phyloP scores from a whole-genome alignment of 495 filamentous ascomycete species.

The Penicillium angulare region DNA sequence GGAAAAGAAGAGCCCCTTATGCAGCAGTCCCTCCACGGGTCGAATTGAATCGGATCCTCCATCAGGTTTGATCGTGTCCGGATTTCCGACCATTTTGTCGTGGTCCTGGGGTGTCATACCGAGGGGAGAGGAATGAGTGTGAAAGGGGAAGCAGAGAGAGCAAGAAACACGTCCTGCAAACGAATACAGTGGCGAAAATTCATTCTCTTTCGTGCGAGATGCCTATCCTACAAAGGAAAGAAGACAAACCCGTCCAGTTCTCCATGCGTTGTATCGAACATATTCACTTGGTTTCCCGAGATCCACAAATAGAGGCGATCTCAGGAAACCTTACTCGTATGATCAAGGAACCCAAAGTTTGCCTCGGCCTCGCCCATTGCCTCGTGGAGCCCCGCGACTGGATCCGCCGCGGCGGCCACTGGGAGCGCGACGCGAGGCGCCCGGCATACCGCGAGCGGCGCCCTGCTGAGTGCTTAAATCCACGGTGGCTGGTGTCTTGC shows the following conservation, averaged over 20 bases:
- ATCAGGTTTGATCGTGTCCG: conserved; percentile 23
- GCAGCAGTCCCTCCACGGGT: conserved; percentile 13
- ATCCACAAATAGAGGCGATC: conserved; percentile 12
- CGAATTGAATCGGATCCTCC: conserved; percentile 37
- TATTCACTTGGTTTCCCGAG: conserved; percentile 23
- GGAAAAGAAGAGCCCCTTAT: conserved; percentile 6
- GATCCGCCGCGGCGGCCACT: conserved; percentile 34
- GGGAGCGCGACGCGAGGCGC: conserved; percentile 35
- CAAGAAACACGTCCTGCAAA: conserved; percentile 13
- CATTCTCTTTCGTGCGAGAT: conserved; percentile 4
- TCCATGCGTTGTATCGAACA: conserved; percentile 18
- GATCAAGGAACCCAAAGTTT: conserved; percentile 57
- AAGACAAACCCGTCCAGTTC: conserved; percentile 21
- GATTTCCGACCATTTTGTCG: conserved; percentile 6
- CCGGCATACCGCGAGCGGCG: conserved; percentile 36
- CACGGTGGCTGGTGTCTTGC: conserved; percentile 28
- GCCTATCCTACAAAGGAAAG: conserved; percentile 18
- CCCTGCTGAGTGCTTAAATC: conserved; percentile 40
- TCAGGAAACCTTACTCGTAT: conserved; percentile 17
- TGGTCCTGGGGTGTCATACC: conserved; percentile 12
- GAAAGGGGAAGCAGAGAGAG: conserved; percentile 6
- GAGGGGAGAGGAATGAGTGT: conserved; percentile 1
- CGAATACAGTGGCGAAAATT: conserved; percentile 9
- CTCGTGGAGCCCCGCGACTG: conserved; percentile 26
- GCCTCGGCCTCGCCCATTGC: conserved; percentile 44